Evolutionary conservation across 2,329 filamentous ascomycete genomes (phyloP), one percentile per base, ranked within the genome.

Genomic region (Penicillium expansum): DNA sequence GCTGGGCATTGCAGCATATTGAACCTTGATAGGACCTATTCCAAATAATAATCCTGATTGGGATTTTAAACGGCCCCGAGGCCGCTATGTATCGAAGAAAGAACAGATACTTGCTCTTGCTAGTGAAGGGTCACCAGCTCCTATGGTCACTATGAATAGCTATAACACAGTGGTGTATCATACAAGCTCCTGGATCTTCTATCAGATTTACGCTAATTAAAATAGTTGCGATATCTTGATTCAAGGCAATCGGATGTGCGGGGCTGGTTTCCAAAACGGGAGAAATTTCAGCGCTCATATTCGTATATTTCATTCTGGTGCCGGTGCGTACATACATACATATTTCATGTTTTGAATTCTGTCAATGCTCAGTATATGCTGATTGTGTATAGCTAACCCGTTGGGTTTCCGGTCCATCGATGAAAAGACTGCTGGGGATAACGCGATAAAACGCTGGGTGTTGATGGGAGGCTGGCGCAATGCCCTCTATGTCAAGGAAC

Each of bases 381-480:
- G 43, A 45, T 45, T 13, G 18, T n/a, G 20, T 27, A 42, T 42
- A 42, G 39, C 8, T 8, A 6, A 10, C 14, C 14, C 1, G 22
- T 8, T 2, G n/a, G 3, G 0, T 8, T 1, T 1, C 2, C 8
- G 16, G 22, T 3, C 4, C 8, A 16, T 1, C 11, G 2, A 16
- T 27, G 11, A 20, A 30, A 5, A 20, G 7, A 32, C 2, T 18
- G 14, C 27, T 16, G 37, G 13, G 14, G 4, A 16, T 14, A 51
- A 51, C n/a, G 48, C 48, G 14, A 32, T 42, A 5, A 51, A 24
- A 14, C 48, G 37, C 16, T 41, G 27, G 24, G 22, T 38, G 16
- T 18, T 49, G 33, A 49, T 24, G 32, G 22, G 33, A 13, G 47
- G 33, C 6, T 49, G 47, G 47, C 32, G 33, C 2, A 16, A 18